Evolutionary conservation across 2,329 filamentous ascomycete species (phyloP), one percentile per base, ranked within the genome.

Genomic region (Sclerotinia nivalis): DNA sequence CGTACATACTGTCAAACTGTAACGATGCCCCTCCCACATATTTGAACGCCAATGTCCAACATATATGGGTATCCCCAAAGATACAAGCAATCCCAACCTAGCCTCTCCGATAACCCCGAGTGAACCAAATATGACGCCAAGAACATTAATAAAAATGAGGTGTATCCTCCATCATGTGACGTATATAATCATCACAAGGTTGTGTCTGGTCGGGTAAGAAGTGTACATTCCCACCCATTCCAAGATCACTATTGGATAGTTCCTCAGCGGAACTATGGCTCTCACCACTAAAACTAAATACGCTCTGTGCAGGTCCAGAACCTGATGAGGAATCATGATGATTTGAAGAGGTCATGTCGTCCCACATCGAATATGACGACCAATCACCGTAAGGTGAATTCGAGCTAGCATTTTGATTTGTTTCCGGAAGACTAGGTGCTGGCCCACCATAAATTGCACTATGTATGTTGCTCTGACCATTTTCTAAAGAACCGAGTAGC

Each of bases 381-480:
- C 86, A 89, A 66, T 82, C 81, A 28, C 73, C 74, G n/a, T 75
- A 76, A 49, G 70, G 74, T 4, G 75, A 76, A 37, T 69, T 52
- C 20, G 58, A 69, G 8, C 72, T 58, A 1, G 70, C 18, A 25
- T 67, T 72, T 12, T 77, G 54, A 28, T 28, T 68, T 1, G 68
- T 31, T 18, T 40, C 73, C 25, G 72, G 37, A 18, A 77, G 60
- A 31, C 70, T 73, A 4, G 75, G 72, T 82, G 80, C 59, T 83
- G 84, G 84, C 0, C 91, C 91, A 50, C 91, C 91, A 74, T 93
- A 93, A 69, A 93, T 93, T 54, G 89, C 90, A 77, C 93, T 90
- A 79, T 93, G 96, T n/a, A 96, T 90, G 77, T 95, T 96, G 68
- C 89, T 88, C 73, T 90, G 86, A 0, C 92, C 92, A 49, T 89